Percentiles rank a stretch among this genome's conserved stretches.
These are phyloP conservation scores for Quercus dentata DNA, from an alignment of 306 rosid species.

Conservation along the genomic window DNA sequence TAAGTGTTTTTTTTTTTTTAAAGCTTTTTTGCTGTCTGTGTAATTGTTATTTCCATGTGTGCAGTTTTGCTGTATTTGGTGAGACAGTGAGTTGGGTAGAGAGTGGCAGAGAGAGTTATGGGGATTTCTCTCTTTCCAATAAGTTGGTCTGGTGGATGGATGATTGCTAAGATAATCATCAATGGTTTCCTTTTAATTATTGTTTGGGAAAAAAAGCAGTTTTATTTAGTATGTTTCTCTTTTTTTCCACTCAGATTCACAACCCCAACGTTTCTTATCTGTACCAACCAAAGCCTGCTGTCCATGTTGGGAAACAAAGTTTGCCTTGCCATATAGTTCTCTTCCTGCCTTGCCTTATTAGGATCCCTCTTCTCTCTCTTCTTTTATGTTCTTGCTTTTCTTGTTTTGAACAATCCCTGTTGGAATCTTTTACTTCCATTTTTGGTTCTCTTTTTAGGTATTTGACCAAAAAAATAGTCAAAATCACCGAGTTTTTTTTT, in stretches of 20 bases:
- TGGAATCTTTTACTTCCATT: too few relatives aligned
- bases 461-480: not conserved
- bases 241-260: not conserved
- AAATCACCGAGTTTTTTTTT: not conserved
- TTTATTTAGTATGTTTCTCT: not conserved
- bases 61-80: not conserved
- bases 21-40: not conserved
- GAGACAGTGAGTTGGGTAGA: slow-evolving; percentile 18
- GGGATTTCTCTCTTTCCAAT: slow-evolving; percentile 14
- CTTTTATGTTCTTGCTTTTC: too few relatives aligned
- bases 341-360: too few relatives aligned
- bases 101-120: slow-evolving; percentile 19
- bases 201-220: not conserved
- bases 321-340: not conserved
- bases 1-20: not conserved
- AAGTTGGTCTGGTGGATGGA: slow-evolving; percentile 26
- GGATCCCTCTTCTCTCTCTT: not conserved
- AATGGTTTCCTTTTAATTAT: not conserved
- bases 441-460: too few relatives aligned
- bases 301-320: slow-evolving; percentile 1
- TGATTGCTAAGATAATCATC: slow-evolving; percentile 2
- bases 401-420: too few relatives aligned
- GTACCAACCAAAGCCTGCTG: not conserved
- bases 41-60: slow-evolving; percentile 3
- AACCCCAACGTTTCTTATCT: not conserved